A percentile compares a stretch with the other conserved stretches of the same genome.
Conservation (phyloP, 805 yeast species). For the Candida nanaspora region DNA sequence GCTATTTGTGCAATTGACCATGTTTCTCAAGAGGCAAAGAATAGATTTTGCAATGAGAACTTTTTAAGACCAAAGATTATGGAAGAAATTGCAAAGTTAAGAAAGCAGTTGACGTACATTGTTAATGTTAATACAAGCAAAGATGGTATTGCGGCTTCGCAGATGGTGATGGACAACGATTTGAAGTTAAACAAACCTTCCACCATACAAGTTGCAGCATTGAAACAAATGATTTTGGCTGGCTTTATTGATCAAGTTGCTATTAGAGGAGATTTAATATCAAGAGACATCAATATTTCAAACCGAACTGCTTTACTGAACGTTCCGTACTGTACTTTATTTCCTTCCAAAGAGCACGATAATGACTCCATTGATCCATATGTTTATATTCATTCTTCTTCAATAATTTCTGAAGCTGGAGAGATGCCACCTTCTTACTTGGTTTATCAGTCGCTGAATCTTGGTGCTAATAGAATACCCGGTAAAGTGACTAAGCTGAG, state of each 20-base stretch:
- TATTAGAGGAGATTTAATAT: constrained; percentile 67
- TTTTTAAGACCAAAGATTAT: constrained; percentile 72
- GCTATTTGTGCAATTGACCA: constrained; percentile 87
- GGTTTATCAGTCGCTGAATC: constrained; percentile 63
- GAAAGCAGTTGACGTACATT: constrained; percentile 72
- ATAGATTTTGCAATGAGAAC: constrained; percentile 46
- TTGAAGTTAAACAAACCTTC: constrained; percentile 61
- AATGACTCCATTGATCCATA: constrained; percentile 39
- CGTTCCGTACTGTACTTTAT: constrained; percentile 59
- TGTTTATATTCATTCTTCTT: constrained; percentile 77
- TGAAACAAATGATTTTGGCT: constrained; percentile 88
- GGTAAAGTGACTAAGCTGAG: constrained; percentile 41
- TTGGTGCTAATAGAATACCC: constrained; percentile 39
- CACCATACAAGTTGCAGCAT: constrained; percentile 59
- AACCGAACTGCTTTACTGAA: constrained; percentile 50
- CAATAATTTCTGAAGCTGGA: constrained; percentile 55
- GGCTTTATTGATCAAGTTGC: constrained; percentile 92
- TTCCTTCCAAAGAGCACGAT: constrained; percentile 29
- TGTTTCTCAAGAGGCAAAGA: constrained; percentile 42
- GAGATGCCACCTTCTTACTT: constrained; percentile 72
- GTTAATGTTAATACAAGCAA: constrained; percentile 59
- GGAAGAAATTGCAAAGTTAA: constrained; percentile 77
- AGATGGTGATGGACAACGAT: constrained; percentile 30
- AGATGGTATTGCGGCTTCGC: constrained; percentile 48
- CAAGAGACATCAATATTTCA: constrained; percentile 52